Base-by-base conservation (phyloP, 257 asterid genomes). In the Plectranthus barbatus region DNA sequence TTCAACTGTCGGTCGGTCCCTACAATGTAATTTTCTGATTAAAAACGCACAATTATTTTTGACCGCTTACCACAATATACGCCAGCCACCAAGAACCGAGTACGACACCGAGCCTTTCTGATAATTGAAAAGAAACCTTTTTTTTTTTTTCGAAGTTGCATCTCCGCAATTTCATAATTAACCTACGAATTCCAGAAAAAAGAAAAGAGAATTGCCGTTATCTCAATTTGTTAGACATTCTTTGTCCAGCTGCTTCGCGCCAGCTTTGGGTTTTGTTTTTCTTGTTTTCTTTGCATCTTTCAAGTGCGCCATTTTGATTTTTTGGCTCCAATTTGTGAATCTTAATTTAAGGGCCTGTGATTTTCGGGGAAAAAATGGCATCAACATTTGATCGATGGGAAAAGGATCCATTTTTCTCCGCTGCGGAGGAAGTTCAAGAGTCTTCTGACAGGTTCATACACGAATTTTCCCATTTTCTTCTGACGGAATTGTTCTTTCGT, bases 371-470 rank as follows among this genome's bases (percentile, higher is more conserved):
- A 7, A 63, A 63, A 59, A 90, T 87, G 95, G 72, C 95, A 26
- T 72, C 98, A 7, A 66, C 82, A 36, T 92, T 92, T 63, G 86
- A 84, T 77, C 77, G 89, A 75, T 92, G 98, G 98, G 98, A 92
- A 49, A 88, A 86, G 58, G 98, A 92, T 80, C 98, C 97, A 0
- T 88, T 80, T 74, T 91, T 91, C 66, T 62, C 95, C 59, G 97
- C 95, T 44, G 98, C 97, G 7, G 98, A 92, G 73, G 98, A 92
- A 74, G 95, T 92, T 29, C 98, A 89, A 80, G 93, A 84, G 77
- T 92, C 98, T 58, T 81, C 98, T 12, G 98, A 92, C 75, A 81
- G 98, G 96, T 88, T 56, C 50, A 64, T 37, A 47, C 14, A 60
- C 26, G 23, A 52, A 13, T 48, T 41, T 41, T 42, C 13, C 39